phyloP scores from a whole-genome alignment of 306 rosid species.

The Fagus crenata region DNA sequence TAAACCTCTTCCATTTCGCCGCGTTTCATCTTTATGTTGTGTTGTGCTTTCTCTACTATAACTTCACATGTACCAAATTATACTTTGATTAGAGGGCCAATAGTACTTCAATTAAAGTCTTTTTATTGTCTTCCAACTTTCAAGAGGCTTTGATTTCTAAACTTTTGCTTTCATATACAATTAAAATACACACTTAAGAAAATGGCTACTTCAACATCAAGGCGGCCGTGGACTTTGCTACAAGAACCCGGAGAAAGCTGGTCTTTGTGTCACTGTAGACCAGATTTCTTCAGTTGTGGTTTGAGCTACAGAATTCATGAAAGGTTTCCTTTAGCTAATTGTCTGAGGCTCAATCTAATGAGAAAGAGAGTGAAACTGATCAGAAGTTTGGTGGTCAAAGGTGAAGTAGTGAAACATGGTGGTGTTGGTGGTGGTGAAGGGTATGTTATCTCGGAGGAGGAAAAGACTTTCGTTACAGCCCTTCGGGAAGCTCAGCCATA shows the following conservation, averaged over 20 bases:
- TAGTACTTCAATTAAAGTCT: no score
- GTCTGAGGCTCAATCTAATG: neutral
- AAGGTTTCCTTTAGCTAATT: neutral
- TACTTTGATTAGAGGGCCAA: no score
- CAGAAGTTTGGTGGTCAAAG: slow-evolving; percentile 22
- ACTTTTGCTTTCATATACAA: neutral
- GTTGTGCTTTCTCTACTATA: neutral
- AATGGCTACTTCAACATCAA: slow-evolving; percentile 40
- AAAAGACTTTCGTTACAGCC: slow-evolving; percentile 46
- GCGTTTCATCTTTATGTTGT: slow-evolving; percentile 6
- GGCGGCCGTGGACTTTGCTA: slow-evolving; percentile 22
- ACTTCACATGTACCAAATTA: no score
- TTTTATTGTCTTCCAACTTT: no score
- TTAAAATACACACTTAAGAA: neutral
- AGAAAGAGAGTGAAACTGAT: slow-evolving; percentile 17
- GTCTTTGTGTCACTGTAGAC: slow-evolving; percentile 22
- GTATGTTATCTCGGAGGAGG: slow-evolving; percentile 41
- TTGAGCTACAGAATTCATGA: neutral
- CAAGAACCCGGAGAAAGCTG: slow-evolving; percentile 17
- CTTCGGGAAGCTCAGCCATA: slow-evolving; percentile 74
- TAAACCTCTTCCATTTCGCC: slow-evolving; percentile 31
- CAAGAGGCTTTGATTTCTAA: neutral
- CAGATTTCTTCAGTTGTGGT: neutral
- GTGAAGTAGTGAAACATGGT: neutral
- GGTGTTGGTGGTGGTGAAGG: neutral